phyloP scores from a whole-genome alignment of 2,329 filamentous ascomycete species.

The Dactylellina haptotyla region DNA sequence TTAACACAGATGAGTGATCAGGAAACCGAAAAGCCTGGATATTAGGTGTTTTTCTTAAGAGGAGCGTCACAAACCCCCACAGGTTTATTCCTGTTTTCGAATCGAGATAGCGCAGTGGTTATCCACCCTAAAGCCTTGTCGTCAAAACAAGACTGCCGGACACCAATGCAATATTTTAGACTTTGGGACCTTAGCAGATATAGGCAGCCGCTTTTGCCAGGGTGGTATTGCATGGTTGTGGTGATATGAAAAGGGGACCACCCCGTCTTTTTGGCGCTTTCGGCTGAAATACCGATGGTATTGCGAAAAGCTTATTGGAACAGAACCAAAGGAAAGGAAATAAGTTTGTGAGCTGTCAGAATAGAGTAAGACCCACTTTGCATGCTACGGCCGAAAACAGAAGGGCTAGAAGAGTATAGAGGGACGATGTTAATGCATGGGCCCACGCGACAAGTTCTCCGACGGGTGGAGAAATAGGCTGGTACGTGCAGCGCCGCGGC shows the following conservation, averaged over 20 bases:
- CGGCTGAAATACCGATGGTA: conserved; percentile 23
- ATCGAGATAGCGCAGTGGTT: too few species aligned
- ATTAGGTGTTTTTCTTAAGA: not conserved
- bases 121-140: conserved; percentile 7
- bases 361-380: conserved; percentile 36
- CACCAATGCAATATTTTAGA: conserved; percentile 9
- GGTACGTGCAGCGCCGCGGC: too few species aligned
- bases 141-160: conserved; percentile 9
- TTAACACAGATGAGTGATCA: not conserved
- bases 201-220: conserved; percentile 39
- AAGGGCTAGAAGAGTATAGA: not conserved
- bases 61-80: not conserved
- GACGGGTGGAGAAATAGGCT: not conserved
- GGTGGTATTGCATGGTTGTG: conserved; percentile 48
- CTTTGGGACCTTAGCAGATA: conserved; percentile 9
- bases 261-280: too few species aligned
- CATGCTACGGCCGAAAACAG: not conserved
- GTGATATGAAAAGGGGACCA: too few species aligned
- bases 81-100: too few species aligned
- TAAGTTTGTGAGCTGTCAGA: conserved; percentile 31
- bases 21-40: not conserved
- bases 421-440: not conserved
- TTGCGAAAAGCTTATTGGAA: not conserved
- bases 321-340: not conserved
- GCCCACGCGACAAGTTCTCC: conserved; percentile 24